These are phyloP conservation scores for Cladosporium phlei DNA, from an alignment of 2,329 filamentous ascomycete species.

Conservation along the genomic window DNA sequence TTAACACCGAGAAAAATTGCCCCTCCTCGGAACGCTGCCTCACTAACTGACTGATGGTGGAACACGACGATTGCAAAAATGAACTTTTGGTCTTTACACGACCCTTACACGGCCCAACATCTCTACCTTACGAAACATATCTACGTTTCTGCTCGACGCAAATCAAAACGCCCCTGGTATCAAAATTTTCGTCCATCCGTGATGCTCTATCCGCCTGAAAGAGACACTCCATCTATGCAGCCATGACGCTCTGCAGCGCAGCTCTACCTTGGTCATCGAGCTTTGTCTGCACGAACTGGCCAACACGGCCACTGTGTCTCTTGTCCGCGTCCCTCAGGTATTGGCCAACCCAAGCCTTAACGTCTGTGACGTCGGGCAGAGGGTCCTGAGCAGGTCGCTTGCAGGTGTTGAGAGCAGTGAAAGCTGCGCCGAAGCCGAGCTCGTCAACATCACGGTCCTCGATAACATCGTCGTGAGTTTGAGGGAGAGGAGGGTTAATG, in stretches of 20 bases:
- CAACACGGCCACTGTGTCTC: conserved; percentile 66
- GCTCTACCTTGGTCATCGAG: conserved; percentile 45
- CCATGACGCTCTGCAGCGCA: conserved; percentile 37
- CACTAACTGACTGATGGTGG: too few relatives aligned
- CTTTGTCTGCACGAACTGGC: conserved; percentile 65
- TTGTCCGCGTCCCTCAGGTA: conserved; percentile 74
- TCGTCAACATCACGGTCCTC: conserved; percentile 91
- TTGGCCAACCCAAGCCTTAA: conserved; percentile 75
- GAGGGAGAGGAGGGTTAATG: conserved; percentile 74
- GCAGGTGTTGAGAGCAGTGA: conserved; percentile 89
- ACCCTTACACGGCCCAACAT: not conserved
- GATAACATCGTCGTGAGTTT: conserved; percentile 63
- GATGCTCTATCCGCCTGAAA: not conserved
- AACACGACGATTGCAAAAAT: too few relatives aligned
- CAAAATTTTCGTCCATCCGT: not conserved
- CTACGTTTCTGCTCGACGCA: not conserved
- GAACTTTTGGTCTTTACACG: conserved; percentile 7
- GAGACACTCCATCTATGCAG: conserved; percentile 21
- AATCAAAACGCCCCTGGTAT: conserved; percentile 6
- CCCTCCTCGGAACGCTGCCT: too few relatives aligned
- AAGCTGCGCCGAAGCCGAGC: conserved; percentile 88
- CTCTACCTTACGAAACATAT: not conserved
- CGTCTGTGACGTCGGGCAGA: conserved; percentile 77
- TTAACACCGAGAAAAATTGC: too few relatives aligned
- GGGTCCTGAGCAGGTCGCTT: conserved; percentile 69